Evolutionary conservation across 257 asterid genomes (phyloP), one percentile per base, ranked within the genome.

Genomic region (Mitragyna speciosa): DNA sequence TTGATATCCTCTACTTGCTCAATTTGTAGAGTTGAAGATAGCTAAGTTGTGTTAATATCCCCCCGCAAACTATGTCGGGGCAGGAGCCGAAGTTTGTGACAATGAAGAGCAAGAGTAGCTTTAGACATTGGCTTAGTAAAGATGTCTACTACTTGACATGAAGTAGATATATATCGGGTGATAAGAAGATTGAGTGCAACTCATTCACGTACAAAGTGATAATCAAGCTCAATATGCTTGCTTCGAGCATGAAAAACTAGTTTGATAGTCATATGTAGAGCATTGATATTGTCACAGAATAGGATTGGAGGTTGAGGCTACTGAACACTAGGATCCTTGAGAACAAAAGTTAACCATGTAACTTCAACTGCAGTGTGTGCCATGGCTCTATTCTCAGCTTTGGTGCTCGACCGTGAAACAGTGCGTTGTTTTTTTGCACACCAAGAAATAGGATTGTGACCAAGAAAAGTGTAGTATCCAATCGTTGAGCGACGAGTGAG

Each of bases 281-380:
- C 83, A 48, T 76, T 79, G 6, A 83, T 4, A 22, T 70, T 70
- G 45, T 80, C 86, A 39, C 68, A 52, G 5, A 15, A 70, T 9
- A 80, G 74, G 1, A 28, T 43, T 0, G 77, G 77, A 3, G 36
- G 49, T 14, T 20, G 16, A 14, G 58, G 22, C 58, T 14, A 16
- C 0, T 4, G 58, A 14, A 51, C 1, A 2, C 10, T 0, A 7
- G 63, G 17, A 48, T 8, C 76, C 1, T 33, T 41, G 9, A 77
- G 45, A 64, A 56, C 8, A 66, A 28, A 81, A 6, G 58, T 2
- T 6, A 51, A 6, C 58, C 58, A 51, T 15, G 70, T 61, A 4
- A 84, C 22, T 59, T 80, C 64, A 0, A 49, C 30, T 1, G 78
- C 14, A 9, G 80, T 67, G 5, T 64, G 19, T 5, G 41, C 78